These are phyloP conservation scores for Claviceps paspali DNA, from an alignment of 2,329 filamentous ascomycete genomes.

Conservation along the genomic window DNA sequence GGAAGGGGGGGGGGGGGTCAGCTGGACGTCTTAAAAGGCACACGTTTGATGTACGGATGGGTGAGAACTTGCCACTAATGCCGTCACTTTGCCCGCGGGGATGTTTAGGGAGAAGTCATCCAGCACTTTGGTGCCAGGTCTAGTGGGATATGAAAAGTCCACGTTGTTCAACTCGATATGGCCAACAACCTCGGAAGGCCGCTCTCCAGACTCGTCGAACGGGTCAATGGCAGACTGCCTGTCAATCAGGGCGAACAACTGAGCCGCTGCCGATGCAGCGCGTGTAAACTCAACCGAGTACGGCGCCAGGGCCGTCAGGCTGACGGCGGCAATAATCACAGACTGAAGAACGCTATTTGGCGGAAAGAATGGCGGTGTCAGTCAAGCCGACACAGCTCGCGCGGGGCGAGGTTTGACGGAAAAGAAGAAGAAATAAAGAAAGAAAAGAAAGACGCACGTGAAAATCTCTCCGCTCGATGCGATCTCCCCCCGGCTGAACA, in stretches of 20 bases:
- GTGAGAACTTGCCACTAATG: slow-evolving; percentile 19
- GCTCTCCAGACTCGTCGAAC: slow-evolving; percentile 11
- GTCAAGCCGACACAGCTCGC: too few relatives aligned
- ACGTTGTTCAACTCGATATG: slow-evolving; percentile 24
- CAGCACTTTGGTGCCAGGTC: slow-evolving; percentile 26
- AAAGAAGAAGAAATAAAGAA: background rate
- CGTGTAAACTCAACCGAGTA: slow-evolving; percentile 23
- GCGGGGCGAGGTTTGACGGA: too few relatives aligned
- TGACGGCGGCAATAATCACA: slow-evolving; percentile 22
- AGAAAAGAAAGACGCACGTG: slow-evolving; percentile 14
- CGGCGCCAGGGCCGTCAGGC: slow-evolving; percentile 21
- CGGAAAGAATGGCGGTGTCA: too few relatives aligned
- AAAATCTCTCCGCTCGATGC: slow-evolving; percentile 22
- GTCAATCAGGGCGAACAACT: background rate
- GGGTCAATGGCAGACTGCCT: slow-evolving; percentile 9
- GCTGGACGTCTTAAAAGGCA: too few relatives aligned
- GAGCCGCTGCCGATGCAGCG: slow-evolving; percentile 19
- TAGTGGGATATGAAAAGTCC: slow-evolving; percentile 29
- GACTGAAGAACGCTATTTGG: slow-evolving; percentile 20
- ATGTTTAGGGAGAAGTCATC: slow-evolving; percentile 26
- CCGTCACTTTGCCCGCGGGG: slow-evolving; percentile 29
- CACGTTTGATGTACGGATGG: too few relatives aligned
- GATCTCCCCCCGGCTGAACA: slow-evolving; percentile 20
- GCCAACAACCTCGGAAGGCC: slow-evolving; percentile 13
- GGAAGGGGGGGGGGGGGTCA: background rate